These are phyloP conservation scores for Ceratobasidium theobromae DNA, from an alignment of 1,284 basidiomycete genomes.

Conservation along the genomic window DNA sequence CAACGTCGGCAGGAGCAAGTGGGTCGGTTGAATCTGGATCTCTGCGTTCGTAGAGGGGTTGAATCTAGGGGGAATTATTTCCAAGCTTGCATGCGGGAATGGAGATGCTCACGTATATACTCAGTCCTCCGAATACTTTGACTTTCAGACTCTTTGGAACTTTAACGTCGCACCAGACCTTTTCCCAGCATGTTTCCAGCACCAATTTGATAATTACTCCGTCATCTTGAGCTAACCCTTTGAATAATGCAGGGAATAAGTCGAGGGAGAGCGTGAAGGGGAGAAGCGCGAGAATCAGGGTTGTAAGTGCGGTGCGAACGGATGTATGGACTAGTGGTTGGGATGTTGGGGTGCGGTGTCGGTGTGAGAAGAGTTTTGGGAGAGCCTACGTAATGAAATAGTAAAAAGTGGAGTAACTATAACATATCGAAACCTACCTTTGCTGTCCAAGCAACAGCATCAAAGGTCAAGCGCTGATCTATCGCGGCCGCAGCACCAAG, in stretches of 20 bases:
- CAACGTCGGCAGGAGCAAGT: slow-evolving; percentile 73
- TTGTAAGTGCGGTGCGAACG: slow-evolving; percentile 67
- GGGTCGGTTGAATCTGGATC: slow-evolving; percentile 53
- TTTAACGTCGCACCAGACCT: slow-evolving; percentile 69
- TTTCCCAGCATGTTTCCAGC: slow-evolving; percentile 66
- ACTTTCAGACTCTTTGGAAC: slow-evolving; percentile 69
- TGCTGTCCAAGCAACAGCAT: slow-evolving; percentile 71
- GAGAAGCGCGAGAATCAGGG: slow-evolving; percentile 71
- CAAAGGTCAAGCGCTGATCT: slow-evolving; percentile 43
- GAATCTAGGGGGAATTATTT: slow-evolving; percentile 50
- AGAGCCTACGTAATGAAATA: slow-evolving; percentile 50
- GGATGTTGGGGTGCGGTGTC: slow-evolving; percentile 44
- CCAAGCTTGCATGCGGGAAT: not conserved
- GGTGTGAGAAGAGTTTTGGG: slow-evolving; percentile 62
- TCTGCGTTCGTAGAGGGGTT: slow-evolving; percentile 66
- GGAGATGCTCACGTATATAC: slow-evolving; percentile 3
- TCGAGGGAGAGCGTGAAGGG: slow-evolving; percentile 66
- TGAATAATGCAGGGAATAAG: slow-evolving; percentile 63
- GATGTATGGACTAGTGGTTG: slow-evolving; percentile 47
- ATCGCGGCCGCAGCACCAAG: slow-evolving; percentile 55
- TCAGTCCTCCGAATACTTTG: slow-evolving; percentile 60
- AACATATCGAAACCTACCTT: slow-evolving; percentile 52
- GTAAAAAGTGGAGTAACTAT: slow-evolving; percentile 9
- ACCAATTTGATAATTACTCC: slow-evolving; percentile 57
- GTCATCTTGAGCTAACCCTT: slow-evolving; percentile 63